Evolutionary conservation across 2,329 filamentous ascomycete genomes (phyloP).

Genomic region (Cordyceps tenuipes): DNA sequence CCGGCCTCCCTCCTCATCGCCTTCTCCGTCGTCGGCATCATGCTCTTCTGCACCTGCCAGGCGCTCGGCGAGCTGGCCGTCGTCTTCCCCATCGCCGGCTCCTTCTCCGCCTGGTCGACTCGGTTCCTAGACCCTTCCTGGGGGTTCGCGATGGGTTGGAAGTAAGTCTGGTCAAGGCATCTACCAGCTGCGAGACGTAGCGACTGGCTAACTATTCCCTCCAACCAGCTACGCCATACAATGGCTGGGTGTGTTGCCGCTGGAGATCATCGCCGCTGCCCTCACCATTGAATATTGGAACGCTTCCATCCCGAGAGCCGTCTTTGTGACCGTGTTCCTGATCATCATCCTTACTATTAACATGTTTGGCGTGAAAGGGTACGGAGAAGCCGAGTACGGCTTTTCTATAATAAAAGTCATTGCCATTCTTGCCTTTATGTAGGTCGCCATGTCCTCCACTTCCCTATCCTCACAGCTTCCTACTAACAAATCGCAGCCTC

Average conservation of each 20-base stretch:
- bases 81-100: constrained; percentile 73
- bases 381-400: constrained; percentile 82
- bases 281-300: constrained; percentile 81
- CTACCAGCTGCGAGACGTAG: neutral
- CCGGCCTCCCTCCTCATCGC: constrained; percentile 64
- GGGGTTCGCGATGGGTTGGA: constrained; percentile 87
- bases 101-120: constrained; percentile 77
- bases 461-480: neutral
- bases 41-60: constrained; percentile 81
- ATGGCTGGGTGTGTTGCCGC: constrained; percentile 75
- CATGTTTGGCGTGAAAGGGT: constrained; percentile 78
- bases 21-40: constrained; percentile 63
- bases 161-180: constrained; percentile 31
- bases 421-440: constrained; percentile 84
- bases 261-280: constrained; percentile 81
- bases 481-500: constrained; percentile 38
- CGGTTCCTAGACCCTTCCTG: constrained; percentile 80
- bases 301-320: constrained; percentile 52
- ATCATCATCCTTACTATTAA: constrained; percentile 71
- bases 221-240: constrained; percentile 65
- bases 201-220: neutral
- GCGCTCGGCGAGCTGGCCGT: constrained; percentile 80
- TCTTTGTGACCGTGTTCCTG: constrained; percentile 79
- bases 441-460: constrained; percentile 22
- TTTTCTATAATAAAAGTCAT: constrained; percentile 81